Evolutionary conservation across 176 grass and related monocot species (phyloP).

Genomic region (Carex littledalei): DNA sequence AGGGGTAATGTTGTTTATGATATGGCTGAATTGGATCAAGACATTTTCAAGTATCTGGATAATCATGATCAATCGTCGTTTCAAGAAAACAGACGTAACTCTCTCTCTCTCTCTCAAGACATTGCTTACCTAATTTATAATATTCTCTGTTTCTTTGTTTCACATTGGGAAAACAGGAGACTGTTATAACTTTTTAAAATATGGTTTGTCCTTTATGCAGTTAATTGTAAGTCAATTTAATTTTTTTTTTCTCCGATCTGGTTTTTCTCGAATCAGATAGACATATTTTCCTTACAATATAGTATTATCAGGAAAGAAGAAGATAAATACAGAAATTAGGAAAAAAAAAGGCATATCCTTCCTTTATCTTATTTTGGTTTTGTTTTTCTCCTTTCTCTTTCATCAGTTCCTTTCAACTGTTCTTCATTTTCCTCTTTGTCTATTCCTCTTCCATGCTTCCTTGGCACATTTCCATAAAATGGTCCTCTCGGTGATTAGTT

Average conservation of each 20-base stretch:
- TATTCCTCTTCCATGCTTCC: not conserved
- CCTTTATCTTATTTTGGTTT: not conserved
- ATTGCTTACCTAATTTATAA: not conserved
- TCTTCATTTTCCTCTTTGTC: not conserved
- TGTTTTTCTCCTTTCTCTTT: not conserved
- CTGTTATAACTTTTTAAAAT: not conserved
- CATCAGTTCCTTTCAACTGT: not conserved
- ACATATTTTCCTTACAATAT: not conserved
- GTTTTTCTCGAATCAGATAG: not conserved
- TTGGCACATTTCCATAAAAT: not conserved
- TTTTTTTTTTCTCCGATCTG: too few relatives aligned
- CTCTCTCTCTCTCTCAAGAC: not conserved
- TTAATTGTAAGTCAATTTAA: not conserved
- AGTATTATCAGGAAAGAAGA: not conserved
- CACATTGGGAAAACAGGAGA: not conserved
- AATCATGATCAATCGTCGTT: slow-evolving; percentile 10
- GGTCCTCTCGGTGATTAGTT: not conserved
- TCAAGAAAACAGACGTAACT: not conserved
- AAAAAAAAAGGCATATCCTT: not conserved
- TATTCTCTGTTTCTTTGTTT: not conserved
- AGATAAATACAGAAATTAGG: not conserved
- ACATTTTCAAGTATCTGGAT: not conserved
- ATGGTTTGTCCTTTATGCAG: not conserved
- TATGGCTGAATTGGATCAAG: not conserved
- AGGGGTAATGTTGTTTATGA: not conserved